Conservation (phyloP, 768 basidiomycete species). For the Sarcomyxa edulis region DNA sequence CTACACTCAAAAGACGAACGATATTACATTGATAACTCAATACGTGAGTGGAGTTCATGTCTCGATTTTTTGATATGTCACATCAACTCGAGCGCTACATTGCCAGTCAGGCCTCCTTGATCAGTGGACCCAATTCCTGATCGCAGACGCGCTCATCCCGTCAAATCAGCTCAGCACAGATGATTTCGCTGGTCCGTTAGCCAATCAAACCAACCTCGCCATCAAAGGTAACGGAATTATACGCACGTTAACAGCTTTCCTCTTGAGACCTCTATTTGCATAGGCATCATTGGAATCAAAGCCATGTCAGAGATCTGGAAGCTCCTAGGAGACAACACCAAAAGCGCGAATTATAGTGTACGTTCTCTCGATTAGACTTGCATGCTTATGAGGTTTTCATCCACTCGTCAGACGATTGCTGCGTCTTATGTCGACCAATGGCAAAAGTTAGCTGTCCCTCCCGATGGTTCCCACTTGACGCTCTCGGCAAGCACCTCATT, state of each 20-base stretch:
- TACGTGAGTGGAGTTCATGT: conserved; percentile 3
- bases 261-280: background rate
- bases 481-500: conserved; percentile 33
- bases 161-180: conserved; percentile 51
- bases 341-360: conserved; percentile 37
- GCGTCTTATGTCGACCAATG: conserved; percentile 48
- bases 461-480: conserved; percentile 48
- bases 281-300: conserved; percentile 50
- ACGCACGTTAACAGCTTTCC: background rate
- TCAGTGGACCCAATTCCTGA: conserved; percentile 63
- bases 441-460: conserved; percentile 45
- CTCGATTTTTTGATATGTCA: background rate
- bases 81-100: conserved; percentile 7
- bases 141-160: conserved; percentile 47
- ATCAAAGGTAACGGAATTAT: conserved; percentile 44
- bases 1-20: background rate
- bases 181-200: conserved; percentile 43
- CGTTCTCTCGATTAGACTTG: conserved; percentile 2
- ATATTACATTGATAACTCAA: background rate
- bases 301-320: conserved; percentile 55
- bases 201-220: conserved; percentile 66
- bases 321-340: conserved; percentile 31
- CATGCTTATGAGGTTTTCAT: background rate
- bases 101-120: conserved; percentile 46
- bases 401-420: conserved; percentile 40